Percentiles rank a stretch among this genome's conserved stretches.
phyloP scores from a whole-genome alignment of 148 eudicot genomes.

The Chenopodium berlandieri region DNA sequence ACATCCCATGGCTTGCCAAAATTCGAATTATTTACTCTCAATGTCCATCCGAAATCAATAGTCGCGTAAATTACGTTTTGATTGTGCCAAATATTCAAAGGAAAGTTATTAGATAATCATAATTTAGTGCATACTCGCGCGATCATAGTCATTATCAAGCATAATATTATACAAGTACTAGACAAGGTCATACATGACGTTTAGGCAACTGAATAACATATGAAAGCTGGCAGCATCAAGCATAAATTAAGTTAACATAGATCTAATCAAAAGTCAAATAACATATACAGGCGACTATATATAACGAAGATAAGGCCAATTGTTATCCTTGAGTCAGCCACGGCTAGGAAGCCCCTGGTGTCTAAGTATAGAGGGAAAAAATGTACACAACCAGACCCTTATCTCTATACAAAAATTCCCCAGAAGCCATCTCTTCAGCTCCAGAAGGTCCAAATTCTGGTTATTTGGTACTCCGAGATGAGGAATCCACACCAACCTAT shows the following conservation, averaged over 20 bases:
- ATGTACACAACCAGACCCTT: conserved; percentile 37
- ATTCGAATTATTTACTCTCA: too few relatives aligned
- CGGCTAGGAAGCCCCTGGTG: neutral
- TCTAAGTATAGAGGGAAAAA: neutral
- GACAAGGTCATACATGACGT: too few relatives aligned
- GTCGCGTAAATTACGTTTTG: too few relatives aligned
- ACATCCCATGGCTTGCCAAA: too few relatives aligned
- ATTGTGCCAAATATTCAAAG: too few relatives aligned
- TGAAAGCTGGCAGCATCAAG: neutral
- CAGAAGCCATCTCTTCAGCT: conserved; percentile 17
- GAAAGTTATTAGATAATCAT: too few relatives aligned
- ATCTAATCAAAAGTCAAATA: too few relatives aligned
- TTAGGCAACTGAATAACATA: neutral
- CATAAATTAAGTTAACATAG: too few relatives aligned
- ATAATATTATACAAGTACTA: too few relatives aligned
- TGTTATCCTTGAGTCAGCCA: neutral
- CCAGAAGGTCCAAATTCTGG: conserved; percentile 40
- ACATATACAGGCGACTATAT: neutral
- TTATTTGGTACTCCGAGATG: conserved; percentile 34
- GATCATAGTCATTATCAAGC: too few relatives aligned
- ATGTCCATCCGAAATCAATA: too few relatives aligned
- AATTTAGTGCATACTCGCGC: too few relatives aligned
- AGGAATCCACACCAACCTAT: conserved; percentile 17
- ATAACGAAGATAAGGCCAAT: neutral
- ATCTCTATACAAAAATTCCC: conserved; percentile 25